These are phyloP conservation scores for Apiospora malaysiana DNA, from an alignment of 2,329 filamentous ascomycete species.

Conservation along the genomic window DNA sequence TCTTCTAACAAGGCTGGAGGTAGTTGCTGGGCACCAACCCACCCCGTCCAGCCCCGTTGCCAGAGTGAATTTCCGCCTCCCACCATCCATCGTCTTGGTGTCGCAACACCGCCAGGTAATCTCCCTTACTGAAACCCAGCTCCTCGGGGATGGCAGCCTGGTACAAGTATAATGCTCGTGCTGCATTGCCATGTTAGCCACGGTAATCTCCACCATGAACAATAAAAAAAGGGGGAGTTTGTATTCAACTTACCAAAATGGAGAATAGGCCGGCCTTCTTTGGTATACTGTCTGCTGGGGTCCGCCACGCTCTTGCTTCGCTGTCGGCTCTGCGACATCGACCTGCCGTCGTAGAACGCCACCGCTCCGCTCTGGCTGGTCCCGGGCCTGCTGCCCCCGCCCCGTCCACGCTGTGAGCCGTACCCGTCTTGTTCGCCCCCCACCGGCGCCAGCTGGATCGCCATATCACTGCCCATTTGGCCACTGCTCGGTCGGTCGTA, in stretches of 20 bases:
- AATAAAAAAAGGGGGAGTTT: background rate
- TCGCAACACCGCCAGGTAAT: conserved; percentile 84
- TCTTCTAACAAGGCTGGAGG: conserved; percentile 57
- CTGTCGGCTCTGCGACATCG: conserved; percentile 52
- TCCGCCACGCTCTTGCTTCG: conserved; percentile 89
- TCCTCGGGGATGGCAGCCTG: conserved; percentile 95
- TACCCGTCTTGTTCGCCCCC: conserved; percentile 63
- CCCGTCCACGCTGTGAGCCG: conserved; percentile 44
- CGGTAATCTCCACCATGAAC: background rate
- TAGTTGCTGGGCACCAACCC: conserved; percentile 75
- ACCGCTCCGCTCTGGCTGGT: conserved; percentile 57
- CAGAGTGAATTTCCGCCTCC: conserved; percentile 90
- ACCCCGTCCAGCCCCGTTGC: conserved; percentile 56
- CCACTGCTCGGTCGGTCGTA: conserved; percentile 58
- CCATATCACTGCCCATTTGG: conserved; percentile 63
- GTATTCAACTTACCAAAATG: conserved; percentile 79
- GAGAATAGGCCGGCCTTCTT: conserved; percentile 84
- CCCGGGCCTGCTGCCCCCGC: conserved; percentile 54
- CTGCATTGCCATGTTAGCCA: conserved; percentile 52
- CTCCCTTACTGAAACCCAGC: conserved; percentile 88
- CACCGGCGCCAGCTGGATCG: conserved; percentile 69
- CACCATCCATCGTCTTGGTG: conserved; percentile 99
- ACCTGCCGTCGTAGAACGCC: conserved; percentile 61
- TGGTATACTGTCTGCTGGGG: conserved; percentile 78
- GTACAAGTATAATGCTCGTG: conserved; percentile 93